Conservation (phyloP, 2,329 filamentous ascomycete genomes). For the Colletotrichum sansevieriae region DNA sequence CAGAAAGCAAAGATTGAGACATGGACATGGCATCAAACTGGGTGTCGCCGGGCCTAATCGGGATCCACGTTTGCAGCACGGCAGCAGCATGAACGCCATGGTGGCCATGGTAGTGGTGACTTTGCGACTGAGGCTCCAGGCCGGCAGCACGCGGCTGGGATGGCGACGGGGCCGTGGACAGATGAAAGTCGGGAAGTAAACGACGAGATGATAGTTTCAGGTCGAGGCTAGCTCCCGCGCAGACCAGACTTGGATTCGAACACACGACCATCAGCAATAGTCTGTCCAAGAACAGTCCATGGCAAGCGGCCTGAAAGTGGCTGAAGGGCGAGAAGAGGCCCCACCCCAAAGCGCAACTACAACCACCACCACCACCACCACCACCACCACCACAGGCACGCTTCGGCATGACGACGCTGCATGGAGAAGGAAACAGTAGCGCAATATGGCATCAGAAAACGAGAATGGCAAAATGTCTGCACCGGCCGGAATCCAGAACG, state of each 20-base stretch:
- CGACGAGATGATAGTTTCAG: slow-evolving; percentile 38
- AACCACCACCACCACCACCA: not conserved
- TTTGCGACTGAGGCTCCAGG: slow-evolving; percentile 27
- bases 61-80: slow-evolving; percentile 38
- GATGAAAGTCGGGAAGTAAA: slow-evolving; percentile 30
- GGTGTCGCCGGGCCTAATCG: slow-evolving; percentile 30
- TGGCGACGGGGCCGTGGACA: slow-evolving; percentile 36
- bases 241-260: slow-evolving; percentile 34
- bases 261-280: slow-evolving; percentile 33
- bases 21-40: slow-evolving; percentile 39
- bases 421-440: slow-evolving; percentile 32
- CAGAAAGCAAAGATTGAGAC: slow-evolving; percentile 34
- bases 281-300: slow-evolving; percentile 32
- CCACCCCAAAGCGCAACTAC: slow-evolving; percentile 33
- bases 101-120: slow-evolving; percentile 21
- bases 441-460: slow-evolving; percentile 39
- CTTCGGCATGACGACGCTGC: slow-evolving; percentile 37
- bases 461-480: slow-evolving; percentile 37
- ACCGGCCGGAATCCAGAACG: slow-evolving; percentile 26
- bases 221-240: slow-evolving; percentile 36
- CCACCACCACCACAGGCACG: slow-evolving; percentile 14
- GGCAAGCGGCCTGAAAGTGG: slow-evolving; percentile 36
- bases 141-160: slow-evolving; percentile 32
- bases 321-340: slow-evolving; percentile 28
- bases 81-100: slow-evolving; percentile 32